Evolutionary conservation across 352 stramenopile species (phyloP), one percentile per base, ranked within the genome.

Genomic region (Phytophthora brassicae): DNA sequence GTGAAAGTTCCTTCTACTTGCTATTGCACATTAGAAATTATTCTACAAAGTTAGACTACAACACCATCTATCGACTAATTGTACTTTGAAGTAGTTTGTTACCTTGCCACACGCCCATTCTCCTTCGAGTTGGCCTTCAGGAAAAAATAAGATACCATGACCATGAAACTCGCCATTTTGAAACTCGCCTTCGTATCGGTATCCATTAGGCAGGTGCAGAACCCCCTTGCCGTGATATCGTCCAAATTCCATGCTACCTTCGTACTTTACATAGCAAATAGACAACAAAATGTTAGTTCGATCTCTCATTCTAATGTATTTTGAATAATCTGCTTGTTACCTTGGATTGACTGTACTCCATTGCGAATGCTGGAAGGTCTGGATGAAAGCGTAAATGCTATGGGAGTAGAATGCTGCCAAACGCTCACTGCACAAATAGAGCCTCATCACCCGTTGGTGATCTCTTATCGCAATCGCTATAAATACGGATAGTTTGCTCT

Each of bases 111-210:
- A 74, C 11, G 70, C 67, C 85, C 85, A 94, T 45, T 71, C 67
- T 31, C 83, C 83, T 51, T 90, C 81, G 13, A 91, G 70, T 53
- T 84, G 79, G 7, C 85, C 85, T 33, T 90, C 75, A 1, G 68
- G 31, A 38, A 94, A 90, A 61, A 74, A 89, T 2, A 94, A 74
- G 23, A 77, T 91, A 9, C 85, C 85, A 9, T 68, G 77, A 24
- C 85, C 85, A 45, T 94, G 85, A 60, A 94, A 94, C 20, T 89
- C 75, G 3, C 85, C 85, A 19, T 94, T 90, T 26, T 75, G 60
- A 59, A 92, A 94, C 46, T 92, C 85, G 31, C 85, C 83, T 70
- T 94, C 85, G 66, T 94, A 94, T 6, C 77, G 74, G 11, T 76
- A 86, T 13, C 83, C 83, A 36, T 90, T 78, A 4, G 75, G 42